Conservation (phyloP, 2,329 filamentous ascomycete genomes). For the Aureobasidium sp. region DNA sequence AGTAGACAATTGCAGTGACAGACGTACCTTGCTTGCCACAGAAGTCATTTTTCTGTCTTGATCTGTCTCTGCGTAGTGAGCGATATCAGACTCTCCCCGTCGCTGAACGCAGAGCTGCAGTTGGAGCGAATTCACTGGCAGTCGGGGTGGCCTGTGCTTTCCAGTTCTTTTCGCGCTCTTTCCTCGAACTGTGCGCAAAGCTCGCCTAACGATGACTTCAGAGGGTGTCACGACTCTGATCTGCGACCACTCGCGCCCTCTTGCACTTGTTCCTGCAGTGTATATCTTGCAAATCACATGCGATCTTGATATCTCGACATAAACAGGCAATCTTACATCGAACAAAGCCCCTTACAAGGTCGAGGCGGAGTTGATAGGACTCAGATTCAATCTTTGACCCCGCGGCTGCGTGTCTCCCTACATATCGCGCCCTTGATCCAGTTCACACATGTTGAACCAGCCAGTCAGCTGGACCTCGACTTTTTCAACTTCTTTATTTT, state of each 20-base stretch:
- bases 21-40: slow-evolving; percentile 16
- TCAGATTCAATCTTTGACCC: background rate
- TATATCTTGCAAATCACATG: background rate
- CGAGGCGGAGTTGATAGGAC: background rate
- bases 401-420: background rate
- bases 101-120: background rate
- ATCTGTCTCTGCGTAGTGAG: slow-evolving; percentile 11
- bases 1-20: background rate
- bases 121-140: too few species aligned
- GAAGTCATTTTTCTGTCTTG: slow-evolving; percentile 15
- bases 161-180: background rate
- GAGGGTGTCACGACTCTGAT: background rate
- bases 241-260: background rate
- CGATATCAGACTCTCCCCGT: slow-evolving; percentile 16
- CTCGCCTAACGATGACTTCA: background rate
- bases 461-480: background rate
- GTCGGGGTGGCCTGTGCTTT: too few species aligned
- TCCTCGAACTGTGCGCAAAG: too few species aligned
- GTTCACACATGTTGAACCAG: background rate
- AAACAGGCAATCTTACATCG: background rate
- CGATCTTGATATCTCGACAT: background rate
- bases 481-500: background rate
- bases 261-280: background rate
- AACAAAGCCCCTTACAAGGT: background rate
- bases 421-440: background rate